Evolutionary conservation across 1,284 basidiomycete genomes (phyloP).

Genomic region (Anthracocystis setariae): DNA sequence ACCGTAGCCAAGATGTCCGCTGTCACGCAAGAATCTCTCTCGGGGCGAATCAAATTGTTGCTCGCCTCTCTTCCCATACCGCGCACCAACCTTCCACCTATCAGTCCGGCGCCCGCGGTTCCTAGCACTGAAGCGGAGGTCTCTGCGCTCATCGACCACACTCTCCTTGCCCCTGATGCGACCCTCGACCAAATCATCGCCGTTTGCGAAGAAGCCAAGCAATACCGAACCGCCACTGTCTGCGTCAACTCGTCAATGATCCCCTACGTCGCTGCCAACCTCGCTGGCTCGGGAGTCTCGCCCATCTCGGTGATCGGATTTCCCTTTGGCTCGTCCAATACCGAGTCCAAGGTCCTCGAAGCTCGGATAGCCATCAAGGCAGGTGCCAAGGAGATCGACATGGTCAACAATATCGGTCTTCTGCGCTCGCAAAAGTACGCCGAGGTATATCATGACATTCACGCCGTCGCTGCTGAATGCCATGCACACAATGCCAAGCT

Average conservation of each 20-base stretch:
- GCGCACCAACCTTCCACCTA: constrained; percentile 21
- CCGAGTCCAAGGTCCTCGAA: constrained; percentile 51
- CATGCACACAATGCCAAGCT: constrained; percentile 31
- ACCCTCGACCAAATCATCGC: constrained; percentile 41
- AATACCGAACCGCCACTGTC: constrained; percentile 49
- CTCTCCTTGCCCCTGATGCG: constrained; percentile 57
- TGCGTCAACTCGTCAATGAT: constrained; percentile 61
- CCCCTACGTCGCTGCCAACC: constrained; percentile 72
- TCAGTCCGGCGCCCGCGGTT: constrained; percentile 24
- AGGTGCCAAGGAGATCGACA: constrained; percentile 62
- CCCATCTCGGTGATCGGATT: constrained; percentile 55
- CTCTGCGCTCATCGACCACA: constrained; percentile 61
- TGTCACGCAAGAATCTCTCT: constrained; percentile 28
- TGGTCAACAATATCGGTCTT: constrained; percentile 63
- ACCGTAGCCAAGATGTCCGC: neutral
- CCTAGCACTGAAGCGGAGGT: constrained; percentile 39
- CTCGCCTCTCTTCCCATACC: constrained; percentile 21
- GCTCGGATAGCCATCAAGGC: constrained; percentile 34
- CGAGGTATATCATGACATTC: constrained; percentile 50
- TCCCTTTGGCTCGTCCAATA: constrained; percentile 51
- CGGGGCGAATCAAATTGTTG: constrained; percentile 21
- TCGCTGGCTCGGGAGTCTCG: constrained; percentile 32
- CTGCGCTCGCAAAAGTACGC: constrained; percentile 38
- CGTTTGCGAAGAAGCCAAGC: constrained; percentile 50
- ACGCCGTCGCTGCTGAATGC: constrained; percentile 46